phyloP scores from a whole-genome alignment of 768 basidiomycete species.

The Tulasnella sp. region DNA sequence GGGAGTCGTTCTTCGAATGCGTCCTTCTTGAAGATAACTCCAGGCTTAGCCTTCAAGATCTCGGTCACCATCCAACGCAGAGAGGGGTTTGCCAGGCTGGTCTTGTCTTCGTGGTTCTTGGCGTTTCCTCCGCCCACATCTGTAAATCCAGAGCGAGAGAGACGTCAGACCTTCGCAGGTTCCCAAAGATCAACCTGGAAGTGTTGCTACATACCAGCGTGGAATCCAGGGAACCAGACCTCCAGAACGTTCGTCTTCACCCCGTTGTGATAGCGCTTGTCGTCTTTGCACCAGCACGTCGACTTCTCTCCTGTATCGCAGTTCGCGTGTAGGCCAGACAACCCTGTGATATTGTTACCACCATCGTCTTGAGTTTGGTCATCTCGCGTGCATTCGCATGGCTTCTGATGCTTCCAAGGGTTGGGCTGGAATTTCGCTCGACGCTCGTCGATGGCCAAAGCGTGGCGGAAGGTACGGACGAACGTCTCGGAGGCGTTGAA shows the following conservation, averaged over 20 bases:
- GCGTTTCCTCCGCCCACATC: conserved; percentile 36
- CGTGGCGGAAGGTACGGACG: conserved; percentile 40
- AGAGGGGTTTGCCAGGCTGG: conserved; percentile 28
- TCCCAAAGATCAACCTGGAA: conserved; percentile 47
- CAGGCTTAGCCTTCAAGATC: conserved; percentile 48
- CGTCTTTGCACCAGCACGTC: background rate
- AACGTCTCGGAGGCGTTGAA: conserved; percentile 38
- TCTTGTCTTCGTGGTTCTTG: background rate
- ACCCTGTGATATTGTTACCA: background rate
- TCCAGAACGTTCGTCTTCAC: conserved; percentile 27
- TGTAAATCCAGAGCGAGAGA: background rate
- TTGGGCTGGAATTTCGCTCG: conserved; percentile 36
- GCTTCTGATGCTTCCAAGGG: conserved; percentile 23
- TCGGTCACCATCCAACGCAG: conserved; percentile 38
- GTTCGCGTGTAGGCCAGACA: background rate
- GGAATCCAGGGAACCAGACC: conserved; percentile 37
- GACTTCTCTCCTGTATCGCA: background rate
- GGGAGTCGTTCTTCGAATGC: too few species aligned
- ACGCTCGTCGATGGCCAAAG: conserved; percentile 36
- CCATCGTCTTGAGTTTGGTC: background rate
- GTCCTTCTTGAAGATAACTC: conserved; percentile 55
- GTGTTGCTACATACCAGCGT: conserved; percentile 28
- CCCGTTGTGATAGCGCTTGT: background rate
- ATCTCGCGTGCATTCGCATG: background rate
- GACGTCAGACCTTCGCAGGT: background rate